Evolutionary conservation across 2,329 filamentous ascomycete genomes (phyloP).

Genomic region (Neonectria punicea): DNA sequence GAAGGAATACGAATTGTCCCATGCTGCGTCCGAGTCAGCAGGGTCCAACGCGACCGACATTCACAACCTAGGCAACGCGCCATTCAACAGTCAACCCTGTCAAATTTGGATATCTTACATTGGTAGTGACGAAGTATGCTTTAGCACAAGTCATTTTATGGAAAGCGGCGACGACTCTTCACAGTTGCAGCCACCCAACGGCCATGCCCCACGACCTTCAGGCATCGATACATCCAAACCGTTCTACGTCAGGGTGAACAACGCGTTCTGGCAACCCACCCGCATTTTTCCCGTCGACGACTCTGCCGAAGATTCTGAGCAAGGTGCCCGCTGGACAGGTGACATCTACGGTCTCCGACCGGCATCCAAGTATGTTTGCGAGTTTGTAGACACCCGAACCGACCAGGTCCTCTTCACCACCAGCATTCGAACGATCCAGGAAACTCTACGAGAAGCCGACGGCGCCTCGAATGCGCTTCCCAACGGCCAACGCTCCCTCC

Average conservation of each 20-base stretch:
- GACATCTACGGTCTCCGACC: conserved; percentile 77
- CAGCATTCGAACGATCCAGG: conserved; percentile 73
- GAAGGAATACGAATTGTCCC: conserved; percentile 88
- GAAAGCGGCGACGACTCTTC: conserved; percentile 51
- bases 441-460: conserved; percentile 50
- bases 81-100: conserved; percentile 75
- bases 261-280: conserved; percentile 82
- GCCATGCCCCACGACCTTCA: conserved; percentile 51
- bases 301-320: conserved; percentile 45
- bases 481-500: conserved; percentile 68
- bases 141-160: conserved; percentile 75
- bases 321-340: conserved; percentile 73
- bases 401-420: conserved; percentile 75
- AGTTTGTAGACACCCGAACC: conserved; percentile 77
- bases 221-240: conserved; percentile 77
- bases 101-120: conserved; percentile 87
- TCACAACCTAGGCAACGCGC: conserved; percentile 79
- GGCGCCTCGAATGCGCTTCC: conserved; percentile 46
- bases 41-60: conserved; percentile 81
- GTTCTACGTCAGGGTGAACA: conserved; percentile 82
- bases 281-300: conserved; percentile 68
- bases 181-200: conserved; percentile 40
- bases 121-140: conserved; percentile 80
- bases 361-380: conserved; percentile 80
- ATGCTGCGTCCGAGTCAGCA: conserved; percentile 76